Evolutionary conservation across 495 filamentous ascomycete genomes (phyloP).

Genomic region (Hyaloscypha variabilis): DNA sequence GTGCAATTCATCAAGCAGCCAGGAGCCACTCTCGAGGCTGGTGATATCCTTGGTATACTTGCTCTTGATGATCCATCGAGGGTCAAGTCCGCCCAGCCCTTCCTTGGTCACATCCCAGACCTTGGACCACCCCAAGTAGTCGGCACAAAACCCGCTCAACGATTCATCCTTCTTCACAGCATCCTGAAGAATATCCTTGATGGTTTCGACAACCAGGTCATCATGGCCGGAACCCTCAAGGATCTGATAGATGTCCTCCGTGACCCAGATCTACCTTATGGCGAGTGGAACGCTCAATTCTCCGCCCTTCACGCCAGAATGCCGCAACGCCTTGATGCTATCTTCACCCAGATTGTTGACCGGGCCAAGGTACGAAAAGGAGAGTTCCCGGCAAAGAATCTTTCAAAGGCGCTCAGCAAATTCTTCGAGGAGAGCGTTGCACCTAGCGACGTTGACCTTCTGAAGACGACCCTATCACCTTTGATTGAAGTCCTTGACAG

Average conservation of each 20-base stretch:
- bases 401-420: constrained; percentile 78
- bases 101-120: constrained; percentile 87
- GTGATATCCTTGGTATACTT: constrained; percentile 97
- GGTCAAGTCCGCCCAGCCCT: constrained; percentile 97
- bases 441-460: constrained; percentile 62
- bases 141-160: constrained; percentile 90
- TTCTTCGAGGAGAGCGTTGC: constrained; percentile 89
- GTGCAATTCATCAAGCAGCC: constrained; percentile 99
- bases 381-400: constrained; percentile 92
- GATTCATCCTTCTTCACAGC: constrained; percentile 73
- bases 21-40: constrained; percentile 94
- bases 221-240: constrained; percentile 88
- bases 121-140: constrained; percentile 83
- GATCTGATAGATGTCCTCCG: constrained; percentile 89
- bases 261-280: constrained; percentile 88
- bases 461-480: constrained; percentile 77
- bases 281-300: constrained; percentile 94
- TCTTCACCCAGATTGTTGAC: constrained; percentile 82
- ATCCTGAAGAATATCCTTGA: constrained; percentile 87
- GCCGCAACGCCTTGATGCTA: constrained; percentile 86
- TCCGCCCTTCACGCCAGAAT: constrained; percentile 94
- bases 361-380: constrained; percentile 70
- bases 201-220: constrained; percentile 96
- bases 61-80: constrained; percentile 93
- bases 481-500: constrained; percentile 78